Conservation (phyloP, 2,329 filamentous ascomycete species). For the Talaromyces sp. region DNA sequence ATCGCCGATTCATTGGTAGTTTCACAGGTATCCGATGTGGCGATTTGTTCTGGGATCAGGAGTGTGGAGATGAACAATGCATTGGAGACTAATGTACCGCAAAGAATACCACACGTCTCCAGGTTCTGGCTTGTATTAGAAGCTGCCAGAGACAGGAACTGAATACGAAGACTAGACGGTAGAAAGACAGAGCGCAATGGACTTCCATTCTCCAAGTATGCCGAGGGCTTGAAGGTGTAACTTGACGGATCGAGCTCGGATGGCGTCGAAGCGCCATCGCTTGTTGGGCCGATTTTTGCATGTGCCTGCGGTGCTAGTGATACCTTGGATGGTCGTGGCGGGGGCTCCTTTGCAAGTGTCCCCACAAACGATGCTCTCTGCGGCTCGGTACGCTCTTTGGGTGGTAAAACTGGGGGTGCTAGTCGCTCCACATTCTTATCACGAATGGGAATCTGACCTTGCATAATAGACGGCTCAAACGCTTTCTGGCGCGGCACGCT, state of each 20-base stretch:
- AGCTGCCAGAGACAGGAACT: constrained; percentile 74
- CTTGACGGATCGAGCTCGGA: constrained; percentile 51
- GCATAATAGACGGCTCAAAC: constrained; percentile 25
- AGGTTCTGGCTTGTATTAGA: constrained; percentile 79
- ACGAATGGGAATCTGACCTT: constrained; percentile 20
- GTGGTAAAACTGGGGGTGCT: constrained; percentile 42
- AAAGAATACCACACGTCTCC: constrained; percentile 94
- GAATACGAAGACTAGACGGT: constrained; percentile 70
- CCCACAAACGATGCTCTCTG: constrained; percentile 18
- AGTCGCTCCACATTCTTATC: constrained; percentile 22
- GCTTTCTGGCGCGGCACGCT: constrained; percentile 42
- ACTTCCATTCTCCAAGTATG: constrained; percentile 85
- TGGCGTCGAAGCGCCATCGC: constrained; percentile 15
- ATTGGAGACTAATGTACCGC: constrained; percentile 87
- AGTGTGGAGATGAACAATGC: constrained; percentile 88
- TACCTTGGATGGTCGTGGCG: constrained; percentile 29
- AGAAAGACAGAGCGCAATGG: constrained; percentile 87
- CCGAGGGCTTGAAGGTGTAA: constrained; percentile 80
- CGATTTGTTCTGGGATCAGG: constrained; percentile 86
- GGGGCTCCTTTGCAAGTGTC: constrained; percentile 20
- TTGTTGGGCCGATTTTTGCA: constrained; percentile 26
- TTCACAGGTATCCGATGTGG: constrained; percentile 91
- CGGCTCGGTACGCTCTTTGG: constrained; percentile 35
- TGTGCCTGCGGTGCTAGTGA: constrained; percentile 28
- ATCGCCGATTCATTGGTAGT: constrained; percentile 82